Base-by-base conservation (phyloP, 75 land plant genomes). In the Picea glauca region DNA sequence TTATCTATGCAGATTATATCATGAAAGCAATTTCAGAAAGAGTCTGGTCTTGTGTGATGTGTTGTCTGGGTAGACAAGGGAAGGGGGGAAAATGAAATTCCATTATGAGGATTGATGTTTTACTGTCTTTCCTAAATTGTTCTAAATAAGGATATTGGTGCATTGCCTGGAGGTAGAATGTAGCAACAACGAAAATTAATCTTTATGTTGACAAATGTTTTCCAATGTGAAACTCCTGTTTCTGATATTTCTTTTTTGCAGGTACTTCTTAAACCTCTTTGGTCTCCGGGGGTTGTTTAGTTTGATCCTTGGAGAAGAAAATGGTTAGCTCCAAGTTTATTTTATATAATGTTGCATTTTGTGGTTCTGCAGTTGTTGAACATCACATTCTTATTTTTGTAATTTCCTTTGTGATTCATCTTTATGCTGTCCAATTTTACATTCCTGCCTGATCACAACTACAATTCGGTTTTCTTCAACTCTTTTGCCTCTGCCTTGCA, bases 261-360 rank as follows among this genome's bases (percentile, higher is more conserved):
- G 97, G 97, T 96, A 96, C 62, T 96, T 96, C 75, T 82, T 96
- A 65, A 96, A 96, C 87, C 80, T 96, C 56, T 96, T 96, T 82
- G 99, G 99, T 60, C 80, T 96, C 23, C 91, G 98, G 80, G 99
- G 99, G 17, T 74, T 96, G 8, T 96, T 96, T 83, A 96, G 99
- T 80, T 91, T 96, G 72, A 96, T 96, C 72, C 87, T 96, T 58
- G 99, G 99, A 13, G 99, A 96, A 83, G 99, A 96, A 82, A 96
- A 96, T 87, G 99, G 97, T 94, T 12, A 84, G 93, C 80, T 32
- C 54, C 74, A 65, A 58, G n/a, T 13, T n/a, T n/a, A 17, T 58
- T 35, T 2, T 79, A 54, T 72, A 15, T 74, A 14, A 18, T 20
- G 11, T 8, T 70, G 43, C 9, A 40, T 2, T 11, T 7, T 2